Percentiles rank a stretch among this genome's conserved stretches.
Conservation (phyloP, 345 rosid genomes). For the Linum lewisii region DNA sequence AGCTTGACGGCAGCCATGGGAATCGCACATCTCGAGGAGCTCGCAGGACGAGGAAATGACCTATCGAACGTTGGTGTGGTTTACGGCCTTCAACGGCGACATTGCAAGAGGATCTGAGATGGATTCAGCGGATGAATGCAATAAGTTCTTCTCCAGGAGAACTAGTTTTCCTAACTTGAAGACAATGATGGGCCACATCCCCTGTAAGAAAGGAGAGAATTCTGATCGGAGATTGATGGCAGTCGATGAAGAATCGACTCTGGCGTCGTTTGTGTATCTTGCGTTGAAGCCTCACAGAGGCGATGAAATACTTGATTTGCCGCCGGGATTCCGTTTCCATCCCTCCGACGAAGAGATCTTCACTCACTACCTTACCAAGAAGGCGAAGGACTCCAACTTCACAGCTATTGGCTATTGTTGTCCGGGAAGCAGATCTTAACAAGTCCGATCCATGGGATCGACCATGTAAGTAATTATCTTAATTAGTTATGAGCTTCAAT, state of each 20-base stretch:
- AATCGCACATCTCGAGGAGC: too few relatives aligned
- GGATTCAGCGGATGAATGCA: neutral
- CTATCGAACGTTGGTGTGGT: too few relatives aligned
- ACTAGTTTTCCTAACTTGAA: neutral
- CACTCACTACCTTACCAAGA: constrained; percentile 49
- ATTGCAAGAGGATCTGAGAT: too few relatives aligned
- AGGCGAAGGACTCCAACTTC: constrained; percentile 41
- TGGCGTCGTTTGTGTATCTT: neutral
- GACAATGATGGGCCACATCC: neutral
- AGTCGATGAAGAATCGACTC: neutral
- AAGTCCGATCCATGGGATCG: constrained; percentile 95
- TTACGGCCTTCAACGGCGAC: too few relatives aligned
- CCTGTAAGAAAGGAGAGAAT: neutral
- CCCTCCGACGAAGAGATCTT: constrained; percentile 92
- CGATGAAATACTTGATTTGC: constrained; percentile 49
- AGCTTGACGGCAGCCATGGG: too few relatives aligned
- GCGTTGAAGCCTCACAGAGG: constrained; percentile 40
- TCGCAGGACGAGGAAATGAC: too few relatives aligned
- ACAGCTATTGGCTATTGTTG: constrained; percentile 45
- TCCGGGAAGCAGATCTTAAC: constrained; percentile 79
- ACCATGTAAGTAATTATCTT: constrained; percentile 40
- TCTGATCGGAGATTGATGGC: neutral
- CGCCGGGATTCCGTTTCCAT: constrained; percentile 87
- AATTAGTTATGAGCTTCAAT: neutral
- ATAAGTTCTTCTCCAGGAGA: neutral